Evolutionary conservation across 371 early-diverging fungal genomes (phyloP).

Genomic region (Rhizopus arrhizus): DNA sequence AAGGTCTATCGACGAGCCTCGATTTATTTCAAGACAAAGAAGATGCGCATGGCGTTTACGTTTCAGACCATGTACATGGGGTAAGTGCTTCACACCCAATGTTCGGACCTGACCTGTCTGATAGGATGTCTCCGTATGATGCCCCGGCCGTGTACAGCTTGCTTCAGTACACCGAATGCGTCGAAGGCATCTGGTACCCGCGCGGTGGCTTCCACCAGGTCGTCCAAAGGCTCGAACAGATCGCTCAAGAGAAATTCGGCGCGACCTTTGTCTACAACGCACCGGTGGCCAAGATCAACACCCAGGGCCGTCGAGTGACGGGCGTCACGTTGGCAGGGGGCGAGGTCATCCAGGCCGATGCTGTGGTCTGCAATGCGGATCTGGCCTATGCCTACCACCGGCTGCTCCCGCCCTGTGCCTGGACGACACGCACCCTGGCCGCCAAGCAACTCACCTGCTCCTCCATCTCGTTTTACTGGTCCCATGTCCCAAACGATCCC

Average conservation of each 20-base stretch:
- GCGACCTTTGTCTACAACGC: slow-evolving; percentile 51
- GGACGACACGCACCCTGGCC: slow-evolving; percentile 39
- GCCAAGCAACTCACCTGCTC: slow-evolving; percentile 60
- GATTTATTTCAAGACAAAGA: slow-evolving; percentile 58
- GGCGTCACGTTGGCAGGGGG: slow-evolving; percentile 60
- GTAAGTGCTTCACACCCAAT: too few species aligned
- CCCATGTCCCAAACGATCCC: slow-evolving; percentile 49
- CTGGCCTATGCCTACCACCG: slow-evolving; percentile 62
- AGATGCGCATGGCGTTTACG: slow-evolving; percentile 66
- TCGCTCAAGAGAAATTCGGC: slow-evolving; percentile 53
- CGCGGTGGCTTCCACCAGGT: slow-evolving; percentile 67
- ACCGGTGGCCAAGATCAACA: slow-evolving; percentile 55
- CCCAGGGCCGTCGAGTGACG: slow-evolving; percentile 34
- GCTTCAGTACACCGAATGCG: slow-evolving; percentile 65
- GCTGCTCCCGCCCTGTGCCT: slow-evolving; percentile 54
- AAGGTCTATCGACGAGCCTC: slow-evolving; percentile 54
- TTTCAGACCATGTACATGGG: slow-evolving; percentile 68
- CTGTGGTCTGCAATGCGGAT: slow-evolving; percentile 68
- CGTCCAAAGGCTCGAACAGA: slow-evolving; percentile 50
- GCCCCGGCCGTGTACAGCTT: slow-evolving; percentile 67
- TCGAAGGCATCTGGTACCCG: slow-evolving; percentile 71
- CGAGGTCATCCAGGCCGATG: slow-evolving; percentile 53
- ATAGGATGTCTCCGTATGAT: slow-evolving; percentile 69
- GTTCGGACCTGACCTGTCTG: too few species aligned
- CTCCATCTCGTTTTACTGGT: slow-evolving; percentile 69